Base-by-base conservation (phyloP, 257 asterid species). In the Prunella vulgaris region DNA sequence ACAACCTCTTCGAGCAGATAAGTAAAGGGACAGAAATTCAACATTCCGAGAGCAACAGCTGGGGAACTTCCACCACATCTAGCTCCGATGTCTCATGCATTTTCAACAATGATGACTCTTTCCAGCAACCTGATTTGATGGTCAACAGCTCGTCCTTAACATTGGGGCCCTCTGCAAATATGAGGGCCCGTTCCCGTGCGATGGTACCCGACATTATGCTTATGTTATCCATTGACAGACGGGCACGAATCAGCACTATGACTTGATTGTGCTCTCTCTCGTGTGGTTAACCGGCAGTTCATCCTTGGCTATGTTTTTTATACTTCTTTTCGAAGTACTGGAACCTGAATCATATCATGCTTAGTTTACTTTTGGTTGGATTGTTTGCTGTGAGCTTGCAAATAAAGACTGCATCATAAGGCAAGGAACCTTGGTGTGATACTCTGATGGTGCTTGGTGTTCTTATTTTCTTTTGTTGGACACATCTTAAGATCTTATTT, bases 231-330 rank as follows among this genome's bases (percentile, higher is more conserved):
- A 74, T 82, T 1, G 84, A 75, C 58, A 72, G 78, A 33, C 9
- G 77, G 5, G 62, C 84, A 24, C 78, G 42, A 27, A 78, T 83
- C 74, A 74, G 77, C 65, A 74, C 78, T 17, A 68, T 69, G 24
- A 69, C 77, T 12, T 76, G 84, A 73, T 53, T 27, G 62, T 66
- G 13, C 72, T 28, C 3, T 53, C 9, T 0, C 70, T 60, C 66
- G 12, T 40, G 14, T 65, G 85, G 84, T 65, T 68, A 77, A 52
- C 75, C 21, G 97, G 97, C 93, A 90, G 86, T 57, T 84, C 97
- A 88, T 90, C 95, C 97, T 86, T 90, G 97, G 95, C 96, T 87
- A 89, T 69, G 53, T 42, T 64, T 68, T 28, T 44, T n/a, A n/a
- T 72, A 77, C 83, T 76, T 63, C 69, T 70, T 80, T 30, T 48